phyloP scores from a whole-genome alignment of 2,329 filamentous ascomycete species.

The Pochonia chlamydosporia region DNA sequence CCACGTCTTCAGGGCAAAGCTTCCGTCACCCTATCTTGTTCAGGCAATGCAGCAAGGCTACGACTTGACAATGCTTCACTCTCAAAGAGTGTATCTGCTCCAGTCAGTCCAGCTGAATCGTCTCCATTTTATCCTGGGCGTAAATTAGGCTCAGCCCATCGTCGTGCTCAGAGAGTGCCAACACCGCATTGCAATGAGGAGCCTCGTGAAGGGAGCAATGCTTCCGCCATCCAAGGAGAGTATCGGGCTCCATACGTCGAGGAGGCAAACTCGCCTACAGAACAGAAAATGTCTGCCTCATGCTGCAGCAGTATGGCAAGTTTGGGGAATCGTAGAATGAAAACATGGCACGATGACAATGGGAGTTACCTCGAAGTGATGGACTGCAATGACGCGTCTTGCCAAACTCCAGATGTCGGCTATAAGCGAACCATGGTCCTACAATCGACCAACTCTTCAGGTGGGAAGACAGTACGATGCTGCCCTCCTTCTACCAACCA shows the following conservation, averaged over 20 bases:
- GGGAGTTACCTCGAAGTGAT: neutral
- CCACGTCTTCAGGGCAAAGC: no score
- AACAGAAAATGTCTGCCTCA: neutral
- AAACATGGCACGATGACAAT: neutral
- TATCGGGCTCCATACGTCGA: constrained; percentile 16
- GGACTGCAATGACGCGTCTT: neutral
- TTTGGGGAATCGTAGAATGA: neutral
- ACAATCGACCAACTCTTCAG: neutral
- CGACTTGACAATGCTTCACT: neutral
- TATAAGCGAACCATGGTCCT: neutral
- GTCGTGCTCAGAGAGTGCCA: constrained; percentile 20
- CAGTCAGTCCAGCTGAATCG: constrained; percentile 5
- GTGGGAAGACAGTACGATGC: neutral
- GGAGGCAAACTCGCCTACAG: constrained; percentile 1
- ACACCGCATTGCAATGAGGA: constrained; percentile 2
- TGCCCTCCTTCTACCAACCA: neutral
- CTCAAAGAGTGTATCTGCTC: neutral
- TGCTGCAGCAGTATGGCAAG: neutral
- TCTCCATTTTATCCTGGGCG: constrained; percentile 17
- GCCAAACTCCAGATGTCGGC: neutral
- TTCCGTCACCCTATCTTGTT: neutral
- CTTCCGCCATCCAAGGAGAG: neutral
- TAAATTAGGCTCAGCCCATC: constrained; percentile 18
- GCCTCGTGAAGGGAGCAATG: neutral
- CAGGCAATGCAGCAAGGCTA: neutral